Evolutionary conservation across 164 flowering plant genomes (phyloP), one percentile per base, ranked within the genome.

Genomic region (Houttuynia cordata): DNA sequence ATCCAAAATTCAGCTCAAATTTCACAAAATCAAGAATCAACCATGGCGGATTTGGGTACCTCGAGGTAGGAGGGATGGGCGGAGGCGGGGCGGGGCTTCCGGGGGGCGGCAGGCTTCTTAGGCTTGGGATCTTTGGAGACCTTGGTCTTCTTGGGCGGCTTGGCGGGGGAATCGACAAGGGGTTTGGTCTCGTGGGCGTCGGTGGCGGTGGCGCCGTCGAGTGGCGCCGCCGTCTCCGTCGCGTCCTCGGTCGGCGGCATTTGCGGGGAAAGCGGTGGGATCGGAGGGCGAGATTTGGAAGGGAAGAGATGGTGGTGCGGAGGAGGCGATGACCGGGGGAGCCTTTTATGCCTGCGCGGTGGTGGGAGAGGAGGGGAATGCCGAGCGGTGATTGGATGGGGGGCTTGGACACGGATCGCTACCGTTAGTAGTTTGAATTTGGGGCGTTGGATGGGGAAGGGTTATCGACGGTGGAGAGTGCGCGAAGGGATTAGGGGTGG

Each of bases 41-140:
- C n/a, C n/a, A n/a, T n/a, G n/a, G n/a, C n/a, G n/a, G n/a, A n/a
- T n/a, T n/a, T n/a, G n/a, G n/a, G n/a, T 74, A 82, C 86, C 80
- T 79, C 83, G 8, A 66, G 10, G 58, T 82, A 82, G 0, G 86
- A 72, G 64, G 86, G 86, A 64, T 81, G 86, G 1, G 75, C 12
- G 4, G 77, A 58, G 51, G 73, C n/a, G 22, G 65, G 30, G 55
- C 23, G 74, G 3, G 71, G 68, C 65, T 70, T 75, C 69, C 67
- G 75, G n/a, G 75, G 56, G 18, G 57, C 68, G 12, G 74, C 55
- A 10, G 70, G 23, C 60, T 73, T 77, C 72, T 65, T 67, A 7
- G 60, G 63, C 25, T 72, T 68, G 7, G 70, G 63, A 54, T 53
- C 75, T 39, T 71, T 71, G 18, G 62, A 45, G 39, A 73, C 60